Percentiles rank a stretch among this genome's conserved stretches.
Conservation (phyloP, 1,284 basidiomycete genomes). For the Cerrena zonata region DNA sequence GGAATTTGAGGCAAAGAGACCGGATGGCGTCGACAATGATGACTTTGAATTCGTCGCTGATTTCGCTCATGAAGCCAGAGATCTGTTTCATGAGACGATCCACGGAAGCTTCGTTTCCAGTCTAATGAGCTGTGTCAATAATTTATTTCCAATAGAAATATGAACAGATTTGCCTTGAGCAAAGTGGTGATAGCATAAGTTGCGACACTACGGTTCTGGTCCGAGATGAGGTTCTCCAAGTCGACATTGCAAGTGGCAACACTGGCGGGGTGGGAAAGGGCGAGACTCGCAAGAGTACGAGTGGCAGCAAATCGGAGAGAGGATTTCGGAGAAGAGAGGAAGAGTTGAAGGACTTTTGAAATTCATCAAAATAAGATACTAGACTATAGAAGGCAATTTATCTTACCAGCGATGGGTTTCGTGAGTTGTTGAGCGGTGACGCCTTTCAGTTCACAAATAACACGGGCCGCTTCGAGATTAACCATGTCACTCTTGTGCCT, state of each 20-base stretch:
- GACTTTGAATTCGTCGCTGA: constrained; percentile 99
- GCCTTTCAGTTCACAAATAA: constrained; percentile 92
- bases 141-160: no score
- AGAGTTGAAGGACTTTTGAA: constrained; percentile 76
- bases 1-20: constrained; percentile 97
- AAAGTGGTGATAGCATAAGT: constrained; percentile 98
- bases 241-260: constrained; percentile 95
- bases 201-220: constrained; percentile 92
- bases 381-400: no score
- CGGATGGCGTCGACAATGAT: constrained; percentile 99
- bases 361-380: no score
- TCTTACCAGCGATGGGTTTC: constrained; percentile 80
- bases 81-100: constrained; percentile 99
- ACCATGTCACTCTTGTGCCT: constrained; percentile 99
- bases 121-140: no score
- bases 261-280: constrained; percentile 75
- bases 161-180: constrained; percentile 64
- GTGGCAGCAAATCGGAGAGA: constrained; percentile 97
- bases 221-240: constrained; percentile 95
- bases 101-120: constrained; percentile 97
- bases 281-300: constrained; percentile 86
- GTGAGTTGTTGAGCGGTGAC: constrained; percentile 75
- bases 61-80: constrained; percentile 97
- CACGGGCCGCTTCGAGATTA: constrained; percentile 96
- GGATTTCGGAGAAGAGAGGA: constrained; percentile 88